phyloP scores from a whole-genome alignment of 768 basidiomycete species.

The Pulveroboletus sp. region DNA sequence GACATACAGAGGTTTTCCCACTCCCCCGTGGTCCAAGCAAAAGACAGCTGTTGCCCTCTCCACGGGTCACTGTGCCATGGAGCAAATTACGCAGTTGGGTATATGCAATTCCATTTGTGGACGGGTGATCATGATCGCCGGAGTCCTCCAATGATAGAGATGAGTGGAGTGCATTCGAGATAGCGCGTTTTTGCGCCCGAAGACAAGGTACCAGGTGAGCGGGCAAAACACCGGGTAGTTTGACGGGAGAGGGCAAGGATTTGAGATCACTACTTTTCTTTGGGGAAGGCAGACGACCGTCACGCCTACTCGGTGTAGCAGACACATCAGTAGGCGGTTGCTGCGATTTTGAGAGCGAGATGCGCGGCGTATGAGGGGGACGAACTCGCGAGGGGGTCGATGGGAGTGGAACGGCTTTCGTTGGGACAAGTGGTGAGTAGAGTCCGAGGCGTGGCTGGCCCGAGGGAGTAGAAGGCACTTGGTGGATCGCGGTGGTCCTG shows the following conservation, averaged over 20 bases:
- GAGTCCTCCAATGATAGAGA: slow-evolving; percentile 18
- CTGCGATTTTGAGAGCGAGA: slow-evolving; percentile 14
- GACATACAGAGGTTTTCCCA: slow-evolving; percentile 72
- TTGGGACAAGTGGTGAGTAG: background rate
- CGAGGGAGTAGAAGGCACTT: slow-evolving; percentile 21
- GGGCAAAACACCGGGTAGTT: slow-evolving; percentile 32
- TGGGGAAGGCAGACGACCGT: slow-evolving; percentile 8
- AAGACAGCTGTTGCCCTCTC: slow-evolving; percentile 92
- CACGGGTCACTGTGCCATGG: slow-evolving; percentile 66
- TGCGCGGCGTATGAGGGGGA: slow-evolving; percentile 12
- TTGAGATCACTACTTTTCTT: slow-evolving; percentile 7
- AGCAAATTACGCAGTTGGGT: slow-evolving; percentile 62
- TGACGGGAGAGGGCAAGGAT: slow-evolving; percentile 12
- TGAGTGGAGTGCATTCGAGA: slow-evolving; percentile 43
- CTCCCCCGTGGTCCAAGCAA: slow-evolving; percentile 80
- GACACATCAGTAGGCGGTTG: slow-evolving; percentile 6
- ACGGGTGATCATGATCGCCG: slow-evolving; percentile 32
- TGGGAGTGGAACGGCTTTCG: slow-evolving; percentile 7
- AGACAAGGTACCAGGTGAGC: slow-evolving; percentile 43
- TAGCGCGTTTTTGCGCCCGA: slow-evolving; percentile 52
- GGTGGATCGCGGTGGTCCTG: background rate
- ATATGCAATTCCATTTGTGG: slow-evolving; percentile 49
- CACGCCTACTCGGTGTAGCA: slow-evolving; percentile 15
- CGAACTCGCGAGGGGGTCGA: slow-evolving; percentile 13
- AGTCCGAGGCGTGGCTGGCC: background rate